Evolutionary conservation across 106 monocot species (phyloP).

Genomic region (Platanthera zijinensis): DNA sequence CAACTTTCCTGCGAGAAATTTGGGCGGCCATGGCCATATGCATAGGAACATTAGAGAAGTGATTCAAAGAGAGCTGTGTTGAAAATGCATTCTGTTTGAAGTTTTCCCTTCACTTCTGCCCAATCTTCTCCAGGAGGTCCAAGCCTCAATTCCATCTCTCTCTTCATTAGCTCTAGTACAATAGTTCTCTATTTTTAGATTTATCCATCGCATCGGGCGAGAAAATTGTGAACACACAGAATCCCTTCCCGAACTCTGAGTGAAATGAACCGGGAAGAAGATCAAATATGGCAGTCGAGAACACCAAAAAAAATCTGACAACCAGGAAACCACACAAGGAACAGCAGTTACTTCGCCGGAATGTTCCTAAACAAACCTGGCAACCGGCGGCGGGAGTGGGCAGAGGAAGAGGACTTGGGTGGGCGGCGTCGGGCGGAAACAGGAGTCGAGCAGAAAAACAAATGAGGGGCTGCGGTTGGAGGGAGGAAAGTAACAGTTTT

Average conservation of each 20-base stretch:
- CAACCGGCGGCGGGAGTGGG: no score
- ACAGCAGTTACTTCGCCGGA: not conserved
- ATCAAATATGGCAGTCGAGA: no score
- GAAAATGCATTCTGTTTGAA: not conserved
- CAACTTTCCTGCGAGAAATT: not conserved
- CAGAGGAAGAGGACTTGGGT: no score
- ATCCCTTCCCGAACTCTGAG: no score
- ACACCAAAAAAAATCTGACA: not conserved
- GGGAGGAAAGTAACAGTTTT: no score
- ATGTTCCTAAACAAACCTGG: no score
- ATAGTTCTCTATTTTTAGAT: not conserved
- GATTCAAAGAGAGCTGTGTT: slow-evolving; percentile 9
- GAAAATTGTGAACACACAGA: not conserved
- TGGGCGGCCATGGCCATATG: slow-evolving; percentile 3
- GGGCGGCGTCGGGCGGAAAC: no score
- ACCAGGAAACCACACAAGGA: not conserved
- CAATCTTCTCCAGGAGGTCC: slow-evolving; percentile 54
- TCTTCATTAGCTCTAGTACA: slow-evolving; percentile 26
- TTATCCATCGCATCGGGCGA: not conserved
- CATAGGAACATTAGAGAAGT: slow-evolving; percentile 13
- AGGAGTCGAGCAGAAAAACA: no score
- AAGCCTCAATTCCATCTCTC: slow-evolving; percentile 71
- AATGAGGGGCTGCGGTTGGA: no score
- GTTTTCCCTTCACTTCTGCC: slow-evolving; percentile 4
- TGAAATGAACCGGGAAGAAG: no score